Percentiles rank a stretch among this genome's conserved stretches.
phyloP scores from a whole-genome alignment of 2,329 filamentous ascomycete species.

The Paracamarosporium sp. region DNA sequence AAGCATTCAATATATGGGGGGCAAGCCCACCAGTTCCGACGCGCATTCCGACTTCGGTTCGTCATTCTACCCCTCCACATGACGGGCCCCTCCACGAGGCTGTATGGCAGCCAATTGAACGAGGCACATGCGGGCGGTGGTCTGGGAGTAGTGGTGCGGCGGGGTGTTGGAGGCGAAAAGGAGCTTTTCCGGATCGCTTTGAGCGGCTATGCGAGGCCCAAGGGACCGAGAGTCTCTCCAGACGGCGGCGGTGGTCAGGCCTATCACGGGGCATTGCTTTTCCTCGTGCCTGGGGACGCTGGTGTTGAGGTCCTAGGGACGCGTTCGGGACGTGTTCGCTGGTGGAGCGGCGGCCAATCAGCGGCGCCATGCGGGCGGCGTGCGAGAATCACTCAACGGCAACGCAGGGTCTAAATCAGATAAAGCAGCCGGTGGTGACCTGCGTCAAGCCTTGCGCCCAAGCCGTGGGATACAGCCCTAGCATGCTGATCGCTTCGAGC shows the following conservation, averaged over 20 bases:
- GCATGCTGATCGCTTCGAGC: constrained; percentile 4
- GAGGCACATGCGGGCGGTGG: constrained; percentile 39
- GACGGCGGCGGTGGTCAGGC: constrained; percentile 20
- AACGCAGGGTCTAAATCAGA: constrained; percentile 35
- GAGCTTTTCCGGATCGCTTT: constrained; percentile 25
- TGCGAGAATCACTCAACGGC: constrained; percentile 31
- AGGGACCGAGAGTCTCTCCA: constrained; percentile 37
- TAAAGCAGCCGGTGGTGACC: constrained; percentile 18
- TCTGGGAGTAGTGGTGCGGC: constrained; percentile 24
- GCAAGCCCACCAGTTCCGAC: constrained; percentile 21
- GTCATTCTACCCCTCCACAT: constrained; percentile 40
- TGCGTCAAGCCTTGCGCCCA: constrained; percentile 12
- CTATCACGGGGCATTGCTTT: constrained; percentile 36
- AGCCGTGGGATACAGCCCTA: background rate
- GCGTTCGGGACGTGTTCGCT: constrained; percentile 27
- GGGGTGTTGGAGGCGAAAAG: constrained; percentile 21
- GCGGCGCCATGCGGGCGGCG: constrained; percentile 23
- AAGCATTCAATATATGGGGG: constrained; percentile 7
- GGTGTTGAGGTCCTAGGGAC: constrained; percentile 42
- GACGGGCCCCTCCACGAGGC: constrained; percentile 27
- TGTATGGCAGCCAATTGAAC: constrained; percentile 39
- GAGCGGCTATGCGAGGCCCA: constrained; percentile 41
- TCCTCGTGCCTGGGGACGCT: constrained; percentile 39
- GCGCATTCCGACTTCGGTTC: constrained; percentile 44
- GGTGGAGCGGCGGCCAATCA: constrained; percentile 35